phyloP scores from a whole-genome alignment of 176 grass and related monocot species.

The Eremochloa ophiuroides region DNA sequence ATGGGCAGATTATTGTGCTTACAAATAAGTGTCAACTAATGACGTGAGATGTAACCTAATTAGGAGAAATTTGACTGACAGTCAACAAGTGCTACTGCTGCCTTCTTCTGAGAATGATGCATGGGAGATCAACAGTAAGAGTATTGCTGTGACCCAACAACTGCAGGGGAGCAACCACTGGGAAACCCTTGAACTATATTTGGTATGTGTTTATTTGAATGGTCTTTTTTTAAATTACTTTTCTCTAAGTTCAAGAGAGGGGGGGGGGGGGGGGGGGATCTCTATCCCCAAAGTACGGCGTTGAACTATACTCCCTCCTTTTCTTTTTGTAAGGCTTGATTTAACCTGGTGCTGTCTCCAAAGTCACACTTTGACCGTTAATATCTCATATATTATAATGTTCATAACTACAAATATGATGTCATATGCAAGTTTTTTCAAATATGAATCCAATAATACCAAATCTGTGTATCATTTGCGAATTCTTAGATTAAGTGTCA shows the following conservation, averaged over 20 bases:
- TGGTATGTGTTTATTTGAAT: conserved; percentile 46
- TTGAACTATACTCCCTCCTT: background rate
- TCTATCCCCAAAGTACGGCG: background rate
- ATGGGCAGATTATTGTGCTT: background rate
- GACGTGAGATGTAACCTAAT: conserved; percentile 8
- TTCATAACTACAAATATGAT: too few species aligned
- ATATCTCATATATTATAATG: too few species aligned
- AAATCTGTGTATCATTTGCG: too few species aligned
- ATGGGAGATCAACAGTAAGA: conserved; percentile 35
- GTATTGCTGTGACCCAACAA: conserved; percentile 42
- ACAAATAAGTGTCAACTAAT: background rate
- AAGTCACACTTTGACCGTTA: too few species aligned
- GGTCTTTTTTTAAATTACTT: background rate
- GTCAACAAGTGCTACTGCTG: conserved; percentile 49
- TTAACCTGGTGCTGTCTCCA: background rate
- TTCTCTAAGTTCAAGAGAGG: background rate
- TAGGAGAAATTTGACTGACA: conserved; percentile 43
- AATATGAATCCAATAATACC: too few species aligned
- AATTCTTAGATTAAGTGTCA: too few species aligned
- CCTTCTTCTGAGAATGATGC: conserved; percentile 58
- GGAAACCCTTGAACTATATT: conserved; percentile 85
- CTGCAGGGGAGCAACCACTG: conserved; percentile 67
- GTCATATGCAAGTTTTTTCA: too few species aligned
- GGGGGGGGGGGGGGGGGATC: too few species aligned
- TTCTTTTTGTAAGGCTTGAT: background rate